These are phyloP conservation scores for Conringia planisiliqua DNA, from an alignment of 345 rosid genomes.

Conservation along the genomic window DNA sequence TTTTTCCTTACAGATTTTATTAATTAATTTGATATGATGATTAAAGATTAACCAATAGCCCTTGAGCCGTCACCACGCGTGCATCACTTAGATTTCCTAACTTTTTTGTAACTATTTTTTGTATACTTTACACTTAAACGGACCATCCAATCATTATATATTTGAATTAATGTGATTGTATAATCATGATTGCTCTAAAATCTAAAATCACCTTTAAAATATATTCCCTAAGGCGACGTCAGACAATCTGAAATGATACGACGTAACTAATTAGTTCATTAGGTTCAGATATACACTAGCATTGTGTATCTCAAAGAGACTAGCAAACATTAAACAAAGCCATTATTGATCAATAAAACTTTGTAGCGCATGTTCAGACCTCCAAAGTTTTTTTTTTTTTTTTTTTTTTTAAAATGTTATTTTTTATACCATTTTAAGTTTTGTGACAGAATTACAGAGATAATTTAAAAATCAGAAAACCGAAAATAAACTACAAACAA, in stretches of 20 bases:
- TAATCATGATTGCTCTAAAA: background rate
- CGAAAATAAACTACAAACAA: too few species aligned
- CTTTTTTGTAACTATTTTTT: background rate
- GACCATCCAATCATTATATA: background rate
- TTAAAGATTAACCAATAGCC: background rate
- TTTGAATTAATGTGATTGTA: background rate
- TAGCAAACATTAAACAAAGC: background rate
- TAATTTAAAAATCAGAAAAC: too few species aligned
- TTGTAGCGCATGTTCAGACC: too few species aligned
- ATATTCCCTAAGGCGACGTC: background rate
- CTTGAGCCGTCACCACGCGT: constrained; percentile 5
- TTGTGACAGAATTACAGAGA: too few species aligned
- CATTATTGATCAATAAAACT: background rate
- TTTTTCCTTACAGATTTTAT: background rate
- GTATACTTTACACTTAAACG: background rate
- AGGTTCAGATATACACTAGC: background rate
- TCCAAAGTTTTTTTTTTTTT: too few species aligned
- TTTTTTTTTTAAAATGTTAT: too few species aligned
- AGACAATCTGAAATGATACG: background rate
- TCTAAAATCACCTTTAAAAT: background rate
- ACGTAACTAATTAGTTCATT: background rate
- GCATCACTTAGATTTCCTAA: background rate
- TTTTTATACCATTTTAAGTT: too few species aligned
- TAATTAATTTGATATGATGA: background rate
- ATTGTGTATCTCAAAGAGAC: background rate